Evolutionary conservation across 1,139 yeast genomes (phyloP), one percentile per base, ranked within the genome.

Genomic region (Zhuliangozyma parablackwelliae): DNA sequence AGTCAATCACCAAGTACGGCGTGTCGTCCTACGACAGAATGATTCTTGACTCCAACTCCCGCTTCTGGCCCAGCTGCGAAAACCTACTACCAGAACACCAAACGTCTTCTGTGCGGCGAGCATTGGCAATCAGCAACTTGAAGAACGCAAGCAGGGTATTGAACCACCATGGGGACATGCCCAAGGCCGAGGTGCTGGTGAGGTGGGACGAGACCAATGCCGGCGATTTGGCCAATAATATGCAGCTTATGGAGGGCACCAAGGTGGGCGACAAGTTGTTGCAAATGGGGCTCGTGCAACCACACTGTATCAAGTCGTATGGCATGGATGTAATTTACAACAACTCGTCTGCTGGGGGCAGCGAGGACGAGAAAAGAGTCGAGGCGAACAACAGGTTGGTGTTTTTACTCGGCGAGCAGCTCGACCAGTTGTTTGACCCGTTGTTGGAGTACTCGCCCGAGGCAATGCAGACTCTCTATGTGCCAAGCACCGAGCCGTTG

Each of bases 401-500:
- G 0, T 81, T 72, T 43, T 56, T 82, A 30, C 60, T 90, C 21
- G 97, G 97, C 0, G 82, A 81, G 33, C 97, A 90, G 57, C 64
- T 88, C 34, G 96, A 39, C 16, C 94, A 85, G 48, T 61, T 90
- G 29, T 90, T 90, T 59, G 95, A 90, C 52, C 96, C 97, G 0
- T 61, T 89, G 36, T 72, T 87, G 7, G 97, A 90, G 56, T 90
- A 90, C 56, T 85, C 95, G 0, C 97, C 97, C 0, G 96, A 90
- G 56, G 79, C 81, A 28, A 76, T 95, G 35, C 89, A 84, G 44
- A 69, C 75, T 37, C 66, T 75, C 1, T 90, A 90, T 52, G 67
- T 54, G 26, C 77, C 80, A 0, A 85, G 86, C 8, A 25, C 37
- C 5, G 12, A 26, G 6, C 34, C 1, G 31, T 21, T 23, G 47